Evolutionary conservation across 495 filamentous ascomycete species (phyloP).

Genomic region (Hyaloscypha variabilis): DNA sequence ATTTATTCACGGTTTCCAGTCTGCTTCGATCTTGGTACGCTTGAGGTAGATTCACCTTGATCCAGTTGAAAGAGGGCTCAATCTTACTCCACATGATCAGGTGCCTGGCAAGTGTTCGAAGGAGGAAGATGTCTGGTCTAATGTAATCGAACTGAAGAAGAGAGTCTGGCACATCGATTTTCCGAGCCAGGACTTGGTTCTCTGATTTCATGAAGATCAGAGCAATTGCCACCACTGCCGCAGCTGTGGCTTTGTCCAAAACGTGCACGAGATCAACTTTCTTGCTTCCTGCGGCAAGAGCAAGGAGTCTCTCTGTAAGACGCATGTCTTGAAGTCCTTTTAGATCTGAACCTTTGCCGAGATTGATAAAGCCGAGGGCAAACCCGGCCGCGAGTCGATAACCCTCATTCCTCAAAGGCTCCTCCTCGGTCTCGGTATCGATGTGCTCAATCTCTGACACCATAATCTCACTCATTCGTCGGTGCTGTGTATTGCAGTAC

Average conservation of each 20-base stretch:
- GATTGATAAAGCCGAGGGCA: slow-evolving; percentile 90
- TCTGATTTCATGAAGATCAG: slow-evolving; percentile 98
- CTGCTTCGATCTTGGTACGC: slow-evolving; percentile 59
- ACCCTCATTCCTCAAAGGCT: slow-evolving; percentile 88
- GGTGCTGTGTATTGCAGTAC: slow-evolving; percentile 94
- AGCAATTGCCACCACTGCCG: slow-evolving; percentile 85
- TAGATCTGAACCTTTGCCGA: slow-evolving; percentile 86
- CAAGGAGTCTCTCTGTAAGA: slow-evolving; percentile 82
- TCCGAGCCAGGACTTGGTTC: slow-evolving; percentile 83
- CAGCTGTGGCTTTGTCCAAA: slow-evolving; percentile 88
- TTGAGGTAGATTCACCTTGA: slow-evolving; percentile 69
- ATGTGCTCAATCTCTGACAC: slow-evolving; percentile 92
- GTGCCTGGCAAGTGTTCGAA: slow-evolving; percentile 88
- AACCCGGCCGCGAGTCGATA: slow-evolving; percentile 95
- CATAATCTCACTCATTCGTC: slow-evolving; percentile 98
- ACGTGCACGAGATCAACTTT: slow-evolving; percentile 88
- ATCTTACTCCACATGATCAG: slow-evolving; percentile 94
- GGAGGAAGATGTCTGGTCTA: slow-evolving; percentile 86
- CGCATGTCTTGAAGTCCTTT: slow-evolving; percentile 93
- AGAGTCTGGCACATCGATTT: slow-evolving; percentile 91
- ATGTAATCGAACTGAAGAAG: slow-evolving; percentile 91
- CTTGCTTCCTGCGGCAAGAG: slow-evolving; percentile 83
- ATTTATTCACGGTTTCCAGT: slow-evolving; percentile 53
- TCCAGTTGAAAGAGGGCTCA: slow-evolving; percentile 69
- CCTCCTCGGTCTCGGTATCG: slow-evolving; percentile 67